A percentile compares a stretch with the other conserved stretches of the same genome.
phyloP scores from a whole-genome alignment of 371 early-diverging fungal genomes.

The Massospora cicadina region DNA sequence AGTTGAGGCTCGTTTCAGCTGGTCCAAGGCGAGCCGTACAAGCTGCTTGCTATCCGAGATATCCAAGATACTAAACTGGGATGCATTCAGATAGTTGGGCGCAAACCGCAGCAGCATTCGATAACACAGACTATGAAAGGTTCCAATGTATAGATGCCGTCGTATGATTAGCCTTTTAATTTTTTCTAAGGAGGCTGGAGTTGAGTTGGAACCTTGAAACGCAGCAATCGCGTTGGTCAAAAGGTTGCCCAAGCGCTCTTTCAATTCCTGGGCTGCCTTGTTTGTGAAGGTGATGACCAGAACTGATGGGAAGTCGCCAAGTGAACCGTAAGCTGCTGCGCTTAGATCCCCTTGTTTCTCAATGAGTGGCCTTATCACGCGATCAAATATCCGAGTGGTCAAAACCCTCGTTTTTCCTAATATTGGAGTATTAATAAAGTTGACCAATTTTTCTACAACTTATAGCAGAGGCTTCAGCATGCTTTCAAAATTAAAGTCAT shows the following conservation, averaged over 20 bases:
- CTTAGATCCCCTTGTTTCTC: too few relatives aligned
- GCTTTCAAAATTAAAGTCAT: too few relatives aligned
- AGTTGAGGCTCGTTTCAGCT: not conserved
- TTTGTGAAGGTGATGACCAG: slow-evolving; percentile 5
- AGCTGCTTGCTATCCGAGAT: not conserved
- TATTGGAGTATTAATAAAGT: too few relatives aligned
- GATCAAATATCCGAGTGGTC: not conserved
- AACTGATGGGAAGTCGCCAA: not conserved
- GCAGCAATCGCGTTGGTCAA: not conserved
- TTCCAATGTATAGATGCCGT: not conserved
- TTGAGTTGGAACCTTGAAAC: not conserved
- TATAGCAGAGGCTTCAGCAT: too few relatives aligned
- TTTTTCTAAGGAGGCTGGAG: not conserved
- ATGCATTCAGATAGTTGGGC: not conserved
- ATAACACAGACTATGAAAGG: not conserved
- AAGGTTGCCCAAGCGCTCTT: not conserved
- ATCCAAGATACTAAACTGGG: not conserved
- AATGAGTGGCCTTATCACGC: not conserved
- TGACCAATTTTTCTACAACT: too few relatives aligned
- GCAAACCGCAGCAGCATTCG: not conserved
- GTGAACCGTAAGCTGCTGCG: not conserved
- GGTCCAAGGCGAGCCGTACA: not conserved
- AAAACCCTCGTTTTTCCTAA: slow-evolving; percentile 8
- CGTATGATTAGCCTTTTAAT: not conserved
- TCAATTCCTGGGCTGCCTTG: slow-evolving; percentile 7